Conservation (phyloP, 768 basidiomycete species). For the Agaricus blazei region DNA sequence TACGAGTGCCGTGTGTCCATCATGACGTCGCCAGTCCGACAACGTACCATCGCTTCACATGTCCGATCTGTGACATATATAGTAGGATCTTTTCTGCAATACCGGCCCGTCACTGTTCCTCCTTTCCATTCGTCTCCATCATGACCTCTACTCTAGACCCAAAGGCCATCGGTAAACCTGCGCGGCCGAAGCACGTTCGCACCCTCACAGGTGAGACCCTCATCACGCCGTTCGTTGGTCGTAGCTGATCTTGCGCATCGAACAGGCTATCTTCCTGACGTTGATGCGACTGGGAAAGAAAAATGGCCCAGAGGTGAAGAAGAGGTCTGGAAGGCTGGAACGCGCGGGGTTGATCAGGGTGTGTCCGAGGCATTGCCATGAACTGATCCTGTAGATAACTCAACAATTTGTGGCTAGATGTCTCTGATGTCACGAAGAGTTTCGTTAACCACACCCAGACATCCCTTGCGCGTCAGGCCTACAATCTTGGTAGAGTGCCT, state of each 20-base stretch:
- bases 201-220: slow-evolving; percentile 50
- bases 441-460: slow-evolving; percentile 85
- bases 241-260: background rate
- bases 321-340: slow-evolving; percentile 61
- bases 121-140: slow-evolving; percentile 14
- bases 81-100: slow-evolving; percentile 1
- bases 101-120: slow-evolving; percentile 7
- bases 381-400: background rate
- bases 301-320: slow-evolving; percentile 85
- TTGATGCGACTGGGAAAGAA: slow-evolving; percentile 71
- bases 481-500: slow-evolving; percentile 61
- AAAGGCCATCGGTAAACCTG: slow-evolving; percentile 58
- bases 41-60: background rate
- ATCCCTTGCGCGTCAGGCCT: slow-evolving; percentile 84
- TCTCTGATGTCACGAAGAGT: slow-evolving; percentile 60
- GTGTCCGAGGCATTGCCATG: slow-evolving; percentile 25
- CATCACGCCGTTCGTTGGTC: background rate
- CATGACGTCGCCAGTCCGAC: background rate
- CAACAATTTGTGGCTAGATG: slow-evolving; percentile 33
- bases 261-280: slow-evolving; percentile 74
- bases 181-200: slow-evolving; percentile 58
- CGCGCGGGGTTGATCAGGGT: slow-evolving; percentile 57
- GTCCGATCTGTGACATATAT: slow-evolving; percentile 5
- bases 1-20: too few relatives aligned
- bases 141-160: slow-evolving; percentile 70